Conservation (phyloP, 257 asterid genomes). For the Solanum tarapatanum region DNA sequence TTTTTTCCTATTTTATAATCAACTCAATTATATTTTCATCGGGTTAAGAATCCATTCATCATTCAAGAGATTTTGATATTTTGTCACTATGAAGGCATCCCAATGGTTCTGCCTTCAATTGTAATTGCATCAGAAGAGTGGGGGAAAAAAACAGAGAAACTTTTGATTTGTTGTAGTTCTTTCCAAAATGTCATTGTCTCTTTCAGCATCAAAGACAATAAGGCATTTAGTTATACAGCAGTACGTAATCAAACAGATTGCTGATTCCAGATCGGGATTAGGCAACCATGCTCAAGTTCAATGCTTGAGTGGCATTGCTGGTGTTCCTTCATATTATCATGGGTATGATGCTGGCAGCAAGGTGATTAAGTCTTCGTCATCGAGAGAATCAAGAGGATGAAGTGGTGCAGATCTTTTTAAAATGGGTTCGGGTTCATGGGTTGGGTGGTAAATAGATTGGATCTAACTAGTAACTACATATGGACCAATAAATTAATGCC, state of each 20-base stretch:
- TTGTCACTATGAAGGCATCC: not conserved
- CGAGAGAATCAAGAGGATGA: not conserved
- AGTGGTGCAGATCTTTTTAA: not conserved
- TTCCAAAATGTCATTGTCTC: conserved; percentile 37
- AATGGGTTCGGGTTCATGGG: not conserved
- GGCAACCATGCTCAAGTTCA: conserved; percentile 29
- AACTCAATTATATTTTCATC: not conserved
- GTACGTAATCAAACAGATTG: conserved; percentile 14
- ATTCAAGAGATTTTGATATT: not conserved
- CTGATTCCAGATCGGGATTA: not conserved
- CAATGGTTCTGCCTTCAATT: not conserved
- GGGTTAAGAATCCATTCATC: not conserved
- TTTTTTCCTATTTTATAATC: not conserved
- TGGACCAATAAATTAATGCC: not conserved
- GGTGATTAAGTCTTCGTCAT: not conserved
- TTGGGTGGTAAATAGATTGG: not conserved
- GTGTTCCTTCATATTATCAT: conserved; percentile 7
- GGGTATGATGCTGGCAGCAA: not conserved
- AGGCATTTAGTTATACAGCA: conserved; percentile 27
- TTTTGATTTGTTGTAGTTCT: not conserved
- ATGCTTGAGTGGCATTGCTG: conserved; percentile 31
- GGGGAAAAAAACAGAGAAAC: not conserved
- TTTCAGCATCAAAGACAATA: conserved; percentile 33
- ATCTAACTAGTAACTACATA: not conserved
- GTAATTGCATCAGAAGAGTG: not conserved